A percentile compares a stretch with the other conserved stretches of the same genome.
Conservation (phyloP, 768 basidiomycete species). For the Chlorophyllum brunneum region DNA sequence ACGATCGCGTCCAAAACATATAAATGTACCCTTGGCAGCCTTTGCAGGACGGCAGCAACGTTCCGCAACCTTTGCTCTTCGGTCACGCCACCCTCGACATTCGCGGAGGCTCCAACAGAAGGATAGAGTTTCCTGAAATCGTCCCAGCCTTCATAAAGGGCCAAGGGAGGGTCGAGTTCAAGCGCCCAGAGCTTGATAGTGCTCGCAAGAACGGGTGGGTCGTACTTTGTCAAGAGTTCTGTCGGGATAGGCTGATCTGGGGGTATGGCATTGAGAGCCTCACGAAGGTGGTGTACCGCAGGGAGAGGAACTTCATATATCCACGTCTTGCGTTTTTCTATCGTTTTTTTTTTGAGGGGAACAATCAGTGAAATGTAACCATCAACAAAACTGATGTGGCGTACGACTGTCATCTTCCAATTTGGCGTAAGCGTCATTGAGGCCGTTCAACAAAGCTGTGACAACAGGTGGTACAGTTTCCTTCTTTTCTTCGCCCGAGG, state of each 20-base stretch:
- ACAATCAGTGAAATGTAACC: neutral
- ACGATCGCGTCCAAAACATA: constrained; percentile 77
- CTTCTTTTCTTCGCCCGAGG: constrained; percentile 53
- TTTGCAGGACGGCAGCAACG: constrained; percentile 58
- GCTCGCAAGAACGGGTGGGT: constrained; percentile 83
- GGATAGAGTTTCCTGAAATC: constrained; percentile 89
- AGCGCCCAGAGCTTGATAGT: constrained; percentile 85
- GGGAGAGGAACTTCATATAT: constrained; percentile 91
- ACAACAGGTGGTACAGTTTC: constrained; percentile 73
- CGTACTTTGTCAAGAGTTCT: constrained; percentile 58
- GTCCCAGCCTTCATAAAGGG: constrained; percentile 88
- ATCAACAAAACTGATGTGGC: neutral
- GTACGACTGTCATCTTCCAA: constrained; percentile 52
- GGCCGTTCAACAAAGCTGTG: constrained; percentile 55
- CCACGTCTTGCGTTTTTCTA: constrained; percentile 88
- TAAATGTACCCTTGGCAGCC: constrained; percentile 75
- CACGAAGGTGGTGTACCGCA: constrained; percentile 81
- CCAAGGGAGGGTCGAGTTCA: constrained; percentile 87
- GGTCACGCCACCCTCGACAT: constrained; percentile 46
- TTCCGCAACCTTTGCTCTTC: constrained; percentile 63
- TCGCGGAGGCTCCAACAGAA: constrained; percentile 52
- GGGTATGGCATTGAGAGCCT: constrained; percentile 74
- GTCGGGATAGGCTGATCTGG: constrained; percentile 50
- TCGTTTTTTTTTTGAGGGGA: too few relatives aligned
- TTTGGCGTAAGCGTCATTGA: constrained; percentile 59